Evolutionary conservation across 331 rosid genomes (phyloP).

Genomic region (Arachis monticola): DNA sequence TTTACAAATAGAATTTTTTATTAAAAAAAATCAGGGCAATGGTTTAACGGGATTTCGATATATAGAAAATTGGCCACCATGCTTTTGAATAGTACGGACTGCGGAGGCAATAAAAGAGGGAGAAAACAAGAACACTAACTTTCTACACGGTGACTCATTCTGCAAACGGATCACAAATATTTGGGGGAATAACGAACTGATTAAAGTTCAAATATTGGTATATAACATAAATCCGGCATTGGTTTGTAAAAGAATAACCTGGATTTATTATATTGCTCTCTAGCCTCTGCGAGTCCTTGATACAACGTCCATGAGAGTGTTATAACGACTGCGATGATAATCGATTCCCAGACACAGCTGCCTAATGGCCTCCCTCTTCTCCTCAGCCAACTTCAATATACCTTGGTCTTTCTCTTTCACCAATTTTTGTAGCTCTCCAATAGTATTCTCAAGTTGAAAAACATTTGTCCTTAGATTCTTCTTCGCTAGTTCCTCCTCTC

Average conservation of each 20-base stretch:
- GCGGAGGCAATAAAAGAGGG: no score
- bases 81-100: no score
- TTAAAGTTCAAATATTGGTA: background rate
- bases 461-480: constrained; percentile 55
- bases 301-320: constrained; percentile 66
- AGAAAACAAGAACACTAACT: background rate
- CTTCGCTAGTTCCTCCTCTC: constrained; percentile 65
- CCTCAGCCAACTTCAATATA: constrained; percentile 66
- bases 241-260: constrained; percentile 29
- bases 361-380: constrained; percentile 92
- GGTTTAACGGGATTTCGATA: no score
- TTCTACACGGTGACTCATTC: background rate
- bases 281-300: constrained; percentile 59
- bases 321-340: constrained; percentile 78
- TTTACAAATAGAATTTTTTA: no score
- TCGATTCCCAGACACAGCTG: constrained; percentile 88
- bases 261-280: constrained; percentile 53
- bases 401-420: constrained; percentile 70
- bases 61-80: no score
- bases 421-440: constrained; percentile 63
- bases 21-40: no score
- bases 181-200: constrained; percentile 13
- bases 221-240: constrained; percentile 28
- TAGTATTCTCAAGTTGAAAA: constrained; percentile 61
- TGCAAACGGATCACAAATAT: constrained; percentile 27